A percentile compares a stretch with the other conserved stretches of the same genome.
phyloP scores from a whole-genome alignment of 2,329 filamentous ascomycete genomes.

The Alternaria conjuncta region DNA sequence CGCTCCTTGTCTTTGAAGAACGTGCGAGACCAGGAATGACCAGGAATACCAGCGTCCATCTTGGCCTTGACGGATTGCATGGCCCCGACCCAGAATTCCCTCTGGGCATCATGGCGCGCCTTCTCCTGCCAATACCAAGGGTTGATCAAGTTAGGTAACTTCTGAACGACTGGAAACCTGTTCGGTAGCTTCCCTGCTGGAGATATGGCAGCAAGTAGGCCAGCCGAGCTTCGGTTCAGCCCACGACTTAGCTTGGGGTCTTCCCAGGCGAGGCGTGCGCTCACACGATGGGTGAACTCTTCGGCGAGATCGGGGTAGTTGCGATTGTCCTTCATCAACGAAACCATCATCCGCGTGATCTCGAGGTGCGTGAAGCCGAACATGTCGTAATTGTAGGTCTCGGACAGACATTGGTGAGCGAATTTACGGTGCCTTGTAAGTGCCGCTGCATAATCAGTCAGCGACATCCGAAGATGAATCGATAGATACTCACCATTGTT shows the following conservation, averaged over 20 bases:
- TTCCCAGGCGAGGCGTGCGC: slow-evolving; percentile 6
- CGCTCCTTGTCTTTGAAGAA: slow-evolving; percentile 3
- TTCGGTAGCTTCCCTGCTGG: slow-evolving; percentile 1
- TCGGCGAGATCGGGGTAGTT: slow-evolving; percentile 3
- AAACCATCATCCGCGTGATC: slow-evolving; percentile 6
- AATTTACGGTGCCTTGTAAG: slow-evolving; percentile 5
- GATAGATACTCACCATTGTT: not conserved
- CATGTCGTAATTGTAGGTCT: slow-evolving; percentile 8
- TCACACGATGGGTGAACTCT: slow-evolving; percentile 3
- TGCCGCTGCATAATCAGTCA: not conserved
- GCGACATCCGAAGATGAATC: not conserved
- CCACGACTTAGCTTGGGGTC: not conserved
- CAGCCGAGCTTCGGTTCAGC: slow-evolving; percentile 4
- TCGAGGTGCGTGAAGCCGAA: slow-evolving; percentile 4
- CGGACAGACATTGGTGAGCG: not conserved
- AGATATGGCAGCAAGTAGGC: not conserved
- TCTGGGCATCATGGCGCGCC: not conserved
- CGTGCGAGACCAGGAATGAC: slow-evolving; percentile 4
- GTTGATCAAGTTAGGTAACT: not conserved
- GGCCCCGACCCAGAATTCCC: slow-evolving; percentile 1
- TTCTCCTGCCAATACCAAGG: slow-evolving; percentile 7
- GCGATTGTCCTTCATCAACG: slow-evolving; percentile 1
- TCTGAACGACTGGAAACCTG: not conserved
- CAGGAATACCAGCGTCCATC: not conserved
- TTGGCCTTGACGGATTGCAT: slow-evolving; percentile 5